A percentile compares a stretch with the other conserved stretches of the same genome.
Evolutionary conservation across 2,329 filamentous ascomycete genomes (phyloP).

Genomic region (Nannizziopsis arthrosporioides): DNA sequence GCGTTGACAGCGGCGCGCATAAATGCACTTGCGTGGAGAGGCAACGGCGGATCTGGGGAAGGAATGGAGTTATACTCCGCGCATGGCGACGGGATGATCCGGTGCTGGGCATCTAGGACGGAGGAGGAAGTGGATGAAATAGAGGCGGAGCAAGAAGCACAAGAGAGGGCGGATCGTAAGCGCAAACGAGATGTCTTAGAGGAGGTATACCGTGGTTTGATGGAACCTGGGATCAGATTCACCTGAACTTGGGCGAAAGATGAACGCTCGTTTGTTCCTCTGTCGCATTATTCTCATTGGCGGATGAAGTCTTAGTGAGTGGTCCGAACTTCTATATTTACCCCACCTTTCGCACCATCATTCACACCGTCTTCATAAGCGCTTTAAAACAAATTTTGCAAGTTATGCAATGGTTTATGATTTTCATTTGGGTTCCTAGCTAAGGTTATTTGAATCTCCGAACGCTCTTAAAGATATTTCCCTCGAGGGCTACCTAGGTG

Average conservation of each 20-base stretch:
- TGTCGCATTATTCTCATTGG: neutral
- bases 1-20: slow-evolving; percentile 51
- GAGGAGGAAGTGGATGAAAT: slow-evolving; percentile 41
- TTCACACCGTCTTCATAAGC: neutral
- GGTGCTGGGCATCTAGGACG: slow-evolving; percentile 59
- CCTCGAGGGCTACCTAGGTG: neutral
- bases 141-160: slow-evolving; percentile 34
- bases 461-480: neutral
- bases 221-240: slow-evolving; percentile 59
- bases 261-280: neutral
- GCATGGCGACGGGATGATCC: slow-evolving; percentile 73
- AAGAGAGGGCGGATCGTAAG: slow-evolving; percentile 43
- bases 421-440: neutral
- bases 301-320: too few relatives aligned
- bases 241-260: slow-evolving; percentile 16
- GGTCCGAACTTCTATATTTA: too few relatives aligned
- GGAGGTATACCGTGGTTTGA: slow-evolving; percentile 66
- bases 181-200: slow-evolving; percentile 69
- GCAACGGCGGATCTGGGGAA: slow-evolving; percentile 44
- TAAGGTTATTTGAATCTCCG: neutral
- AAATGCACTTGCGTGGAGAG: slow-evolving; percentile 65
- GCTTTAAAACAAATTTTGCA: neutral
- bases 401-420: neutral
- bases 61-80: slow-evolving; percentile 66
- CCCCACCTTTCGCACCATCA: neutral